Evolutionary conservation across 1,284 basidiomycete genomes (phyloP).

Genomic region (Malassezia equina): DNA sequence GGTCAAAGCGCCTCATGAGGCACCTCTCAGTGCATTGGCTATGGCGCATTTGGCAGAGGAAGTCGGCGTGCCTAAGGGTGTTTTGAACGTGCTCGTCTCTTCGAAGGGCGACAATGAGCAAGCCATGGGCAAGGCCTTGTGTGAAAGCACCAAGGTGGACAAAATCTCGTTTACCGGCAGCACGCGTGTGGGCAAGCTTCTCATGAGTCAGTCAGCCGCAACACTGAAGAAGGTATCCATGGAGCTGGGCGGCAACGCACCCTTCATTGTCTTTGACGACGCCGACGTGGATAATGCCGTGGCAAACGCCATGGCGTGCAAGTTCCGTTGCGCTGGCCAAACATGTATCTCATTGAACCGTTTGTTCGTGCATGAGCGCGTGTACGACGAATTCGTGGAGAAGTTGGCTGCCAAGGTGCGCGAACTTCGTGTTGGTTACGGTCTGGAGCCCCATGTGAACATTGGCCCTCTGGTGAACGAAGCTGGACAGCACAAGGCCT

Average conservation of each 20-base stretch:
- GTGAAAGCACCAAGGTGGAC: slow-evolving; percentile 57
- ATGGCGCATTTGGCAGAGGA: slow-evolving; percentile 70
- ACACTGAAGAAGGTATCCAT: slow-evolving; percentile 74
- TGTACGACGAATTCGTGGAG: slow-evolving; percentile 73
- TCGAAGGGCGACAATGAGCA: slow-evolving; percentile 60
- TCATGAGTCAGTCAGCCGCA: slow-evolving; percentile 69
- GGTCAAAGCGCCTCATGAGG: slow-evolving; percentile 89
- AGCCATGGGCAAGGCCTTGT: slow-evolving; percentile 63
- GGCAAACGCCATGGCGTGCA: slow-evolving; percentile 72
- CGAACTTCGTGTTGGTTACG: slow-evolving; percentile 83
- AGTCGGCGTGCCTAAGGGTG: slow-evolving; percentile 85
- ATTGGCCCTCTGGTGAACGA: slow-evolving; percentile 89
- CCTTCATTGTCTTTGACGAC: slow-evolving; percentile 94
- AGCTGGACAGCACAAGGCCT: slow-evolving; percentile 75
- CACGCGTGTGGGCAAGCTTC: slow-evolving; percentile 77
- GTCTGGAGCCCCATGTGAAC: slow-evolving; percentile 63
- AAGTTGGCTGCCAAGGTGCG: slow-evolving; percentile 70
- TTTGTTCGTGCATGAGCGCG: slow-evolving; percentile 56
- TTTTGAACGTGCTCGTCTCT: slow-evolving; percentile 86
- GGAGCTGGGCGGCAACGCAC: slow-evolving; percentile 63
- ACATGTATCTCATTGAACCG: slow-evolving; percentile 60
- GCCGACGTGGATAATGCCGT: slow-evolving; percentile 88
- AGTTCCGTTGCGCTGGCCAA: slow-evolving; percentile 86
- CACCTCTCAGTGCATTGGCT: slow-evolving; percentile 85
- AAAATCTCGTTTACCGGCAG: slow-evolving; percentile 91